Evolutionary conservation across 345 rosid species (phyloP).

Genomic region (Eucalyptus coolabah): DNA sequence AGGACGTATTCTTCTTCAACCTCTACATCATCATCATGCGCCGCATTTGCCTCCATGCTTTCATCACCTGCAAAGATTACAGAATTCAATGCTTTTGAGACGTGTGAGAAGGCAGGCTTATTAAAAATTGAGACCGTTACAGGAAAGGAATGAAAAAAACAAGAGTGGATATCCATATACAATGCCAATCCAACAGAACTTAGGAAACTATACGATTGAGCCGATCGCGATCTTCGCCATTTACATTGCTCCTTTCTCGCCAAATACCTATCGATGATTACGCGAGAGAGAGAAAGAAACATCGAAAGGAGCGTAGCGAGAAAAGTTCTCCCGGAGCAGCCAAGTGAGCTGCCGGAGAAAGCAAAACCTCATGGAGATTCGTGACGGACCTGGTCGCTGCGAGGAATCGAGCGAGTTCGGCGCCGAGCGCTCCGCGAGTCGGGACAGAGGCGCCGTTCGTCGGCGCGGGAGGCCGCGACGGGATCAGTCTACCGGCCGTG

Average conservation of each 20-base stretch:
- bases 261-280: neutral
- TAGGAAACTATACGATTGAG: neutral
- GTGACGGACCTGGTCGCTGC: neutral
- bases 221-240: neutral
- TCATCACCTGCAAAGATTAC: neutral
- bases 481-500: neutral
- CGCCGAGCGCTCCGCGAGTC: neutral
- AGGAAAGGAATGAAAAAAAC: neutral
- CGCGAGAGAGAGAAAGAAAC: neutral
- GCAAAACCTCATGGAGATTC: neutral
- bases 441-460: neutral
- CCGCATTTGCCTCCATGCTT: slow-evolving; percentile 20
- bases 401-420: neutral
- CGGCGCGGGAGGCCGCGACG: neutral
- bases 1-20: slow-evolving; percentile 34
- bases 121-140: neutral
- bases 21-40: neutral
- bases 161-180: neutral
- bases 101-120: neutral
- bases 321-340: neutral
- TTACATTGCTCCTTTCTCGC: neutral
- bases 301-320: neutral
- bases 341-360: neutral
- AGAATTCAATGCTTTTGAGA: neutral
- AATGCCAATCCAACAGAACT: neutral